Evolutionary conservation across 495 filamentous ascomycete species (phyloP), one percentile per base, ranked within the genome.

Genomic region (Cercophora samala): DNA sequence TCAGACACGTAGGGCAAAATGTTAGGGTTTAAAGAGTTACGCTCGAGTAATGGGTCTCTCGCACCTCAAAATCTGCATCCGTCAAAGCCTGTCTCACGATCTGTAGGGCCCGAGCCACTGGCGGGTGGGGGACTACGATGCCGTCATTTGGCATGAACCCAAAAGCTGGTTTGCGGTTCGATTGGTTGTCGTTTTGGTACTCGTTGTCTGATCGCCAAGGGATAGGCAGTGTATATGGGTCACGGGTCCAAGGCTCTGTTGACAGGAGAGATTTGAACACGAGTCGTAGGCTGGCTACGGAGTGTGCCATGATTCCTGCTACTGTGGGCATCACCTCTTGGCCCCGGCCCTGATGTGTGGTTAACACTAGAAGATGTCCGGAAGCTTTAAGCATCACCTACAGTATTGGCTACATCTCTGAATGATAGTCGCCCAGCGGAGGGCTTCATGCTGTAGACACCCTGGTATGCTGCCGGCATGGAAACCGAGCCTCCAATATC

Each of bases 401-500:
- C 26, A 6, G 26, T 29, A 29, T 29, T 29, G 1, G 51, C 51
- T 17, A 21, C 51, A 15, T 54, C 51, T 54, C 0, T 54, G 51
- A 11, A 54, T 17, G 51, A 54, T 17, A 54, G 15, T 4, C 51
- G 51, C 19, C 51, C 51, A 5, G 51, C 15, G 15, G 51, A 54
- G 19, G 51, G 51, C 19, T 54, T 54, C 4, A 54, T 17, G 52
- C 13, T 54, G 52, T 17, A 54, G 5, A 93, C 61, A 4, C 87
- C 89, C 66, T 86, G 83, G 62, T 86, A 81, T 22, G 84, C 84
- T 0, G 90, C 88, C 0, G 90, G 91, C 37, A 81, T 81, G 0
- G 88, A 80, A 66, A 91, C 89, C 4, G 86, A 89, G 4, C 89
- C 89, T 21, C 85, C 89, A 56, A 92, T 84, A 70, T 92, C 89